Percentiles rank a stretch among this genome's conserved stretches.
Evolutionary conservation across 208 protist species (phyloP).

Genomic region (Porcisia hertigi): DNA sequence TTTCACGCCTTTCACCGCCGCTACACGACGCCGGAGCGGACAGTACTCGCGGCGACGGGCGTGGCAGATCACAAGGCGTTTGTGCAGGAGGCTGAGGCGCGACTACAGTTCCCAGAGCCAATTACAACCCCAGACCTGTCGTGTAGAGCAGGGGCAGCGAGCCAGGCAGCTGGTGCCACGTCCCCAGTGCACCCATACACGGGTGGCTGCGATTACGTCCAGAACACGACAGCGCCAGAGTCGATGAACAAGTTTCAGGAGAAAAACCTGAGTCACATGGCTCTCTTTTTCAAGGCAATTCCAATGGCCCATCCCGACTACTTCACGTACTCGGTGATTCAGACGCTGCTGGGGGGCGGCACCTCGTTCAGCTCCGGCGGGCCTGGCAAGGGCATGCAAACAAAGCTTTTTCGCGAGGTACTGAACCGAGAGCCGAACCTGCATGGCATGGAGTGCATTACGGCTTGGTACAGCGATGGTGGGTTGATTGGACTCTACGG

Average conservation of each 20-base stretch:
- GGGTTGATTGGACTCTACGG: constrained; percentile 91
- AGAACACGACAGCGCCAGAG: constrained; percentile 87
- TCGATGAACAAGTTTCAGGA: constrained; percentile 93
- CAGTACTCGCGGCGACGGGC: constrained; percentile 81
- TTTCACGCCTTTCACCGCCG: constrained; percentile 68
- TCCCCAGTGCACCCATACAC: constrained; percentile 59
- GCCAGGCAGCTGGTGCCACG: neutral
- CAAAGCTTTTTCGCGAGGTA: constrained; percentile 91
- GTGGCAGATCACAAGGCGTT: constrained; percentile 76
- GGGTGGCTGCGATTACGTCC: constrained; percentile 65
- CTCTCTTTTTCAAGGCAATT: constrained; percentile 85
- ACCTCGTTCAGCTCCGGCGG: constrained; percentile 91
- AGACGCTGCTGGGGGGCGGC: constrained; percentile 88
- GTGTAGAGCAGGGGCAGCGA: neutral
- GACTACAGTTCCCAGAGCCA: constrained; percentile 52
- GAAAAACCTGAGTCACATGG: constrained; percentile 89
- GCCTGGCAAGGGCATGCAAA: constrained; percentile 93
- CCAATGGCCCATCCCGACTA: constrained; percentile 85
- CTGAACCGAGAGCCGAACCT: constrained; percentile 74
- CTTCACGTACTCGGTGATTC: constrained; percentile 88
- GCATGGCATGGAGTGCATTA: constrained; percentile 89
- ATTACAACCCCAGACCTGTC: neutral
- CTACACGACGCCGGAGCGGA: constrained; percentile 69
- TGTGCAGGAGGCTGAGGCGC: constrained; percentile 59
- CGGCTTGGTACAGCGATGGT: constrained; percentile 90